Percentiles rank a stretch among this genome's conserved stretches.
Evolutionary conservation across 768 basidiomycete species (phyloP).

Genomic region (Agaricus sinodeliciosus): DNA sequence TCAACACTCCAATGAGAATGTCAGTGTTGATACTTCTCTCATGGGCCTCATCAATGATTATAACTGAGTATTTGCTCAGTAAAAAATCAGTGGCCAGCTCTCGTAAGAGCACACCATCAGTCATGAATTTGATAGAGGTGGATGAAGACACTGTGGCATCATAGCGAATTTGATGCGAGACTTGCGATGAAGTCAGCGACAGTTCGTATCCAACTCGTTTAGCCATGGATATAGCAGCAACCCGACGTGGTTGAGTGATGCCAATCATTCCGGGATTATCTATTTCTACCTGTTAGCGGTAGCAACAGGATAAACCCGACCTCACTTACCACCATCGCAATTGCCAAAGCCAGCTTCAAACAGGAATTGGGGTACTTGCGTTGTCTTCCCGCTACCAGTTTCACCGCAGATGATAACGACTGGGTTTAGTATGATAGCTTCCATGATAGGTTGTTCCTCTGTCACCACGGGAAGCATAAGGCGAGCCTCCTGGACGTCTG

Average conservation of each 20-base stretch:
- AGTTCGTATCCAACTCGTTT: conserved; percentile 89
- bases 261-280: conserved; percentile 94
- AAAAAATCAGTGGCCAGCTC: conserved; percentile 91
- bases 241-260: conserved; percentile 93
- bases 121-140: conserved; percentile 99
- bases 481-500: conserved; percentile 70
- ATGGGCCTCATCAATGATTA: conserved; percentile 97
- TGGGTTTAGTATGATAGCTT: conserved; percentile 78
- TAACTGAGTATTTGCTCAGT: conserved; percentile 88
- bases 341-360: conserved; percentile 94
- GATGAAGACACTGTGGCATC: conserved; percentile 86
- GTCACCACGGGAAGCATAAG: conserved; percentile 81
- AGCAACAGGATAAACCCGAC: not conserved
- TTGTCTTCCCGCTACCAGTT: conserved; percentile 98
- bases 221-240: conserved; percentile 96
- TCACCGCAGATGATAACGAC: conserved; percentile 86
- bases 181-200: conserved; percentile 70
- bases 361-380: conserved; percentile 97
- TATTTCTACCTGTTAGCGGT: not conserved
- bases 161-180: conserved; percentile 97
- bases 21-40: conserved; percentile 98
- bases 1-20: conserved; percentile 94
- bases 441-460: conserved; percentile 94
- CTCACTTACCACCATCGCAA: conserved; percentile 60
- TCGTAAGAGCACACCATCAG: conserved; percentile 92